A percentile compares a stretch with the other conserved stretches of the same genome.
Conservation (phyloP, 129 eudicot species). For the Sambucus nigra region DNA sequence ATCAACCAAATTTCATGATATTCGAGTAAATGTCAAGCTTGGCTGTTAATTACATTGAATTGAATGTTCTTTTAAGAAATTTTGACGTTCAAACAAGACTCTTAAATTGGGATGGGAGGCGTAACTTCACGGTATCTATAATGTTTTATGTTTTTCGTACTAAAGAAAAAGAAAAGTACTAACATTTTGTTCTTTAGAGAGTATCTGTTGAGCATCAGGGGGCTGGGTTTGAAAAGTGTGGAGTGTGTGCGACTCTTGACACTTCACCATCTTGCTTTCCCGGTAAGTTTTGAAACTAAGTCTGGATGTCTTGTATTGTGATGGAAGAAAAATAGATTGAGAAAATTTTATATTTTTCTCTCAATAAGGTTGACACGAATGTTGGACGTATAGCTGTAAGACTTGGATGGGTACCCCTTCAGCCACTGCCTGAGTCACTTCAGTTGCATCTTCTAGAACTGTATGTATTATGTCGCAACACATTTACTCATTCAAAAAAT, state of each 20-base stretch:
- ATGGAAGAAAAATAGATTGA: neutral
- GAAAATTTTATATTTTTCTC: neutral
- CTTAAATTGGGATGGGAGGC: neutral
- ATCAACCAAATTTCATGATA: too few species aligned
- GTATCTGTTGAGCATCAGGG: conserved; percentile 73
- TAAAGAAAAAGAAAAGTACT: conserved; percentile 1
- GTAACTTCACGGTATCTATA: neutral
- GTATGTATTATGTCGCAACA: conserved; percentile 32
- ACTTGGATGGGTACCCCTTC: conserved; percentile 97
- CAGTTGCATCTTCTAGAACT: conserved; percentile 79
- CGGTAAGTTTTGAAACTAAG: conserved; percentile 41
- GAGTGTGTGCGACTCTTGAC: conserved; percentile 87
- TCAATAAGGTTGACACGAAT: conserved; percentile 70
- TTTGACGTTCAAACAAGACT: too few species aligned
- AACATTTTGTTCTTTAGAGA: conserved; percentile 46
- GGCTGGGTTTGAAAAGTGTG: conserved; percentile 82
- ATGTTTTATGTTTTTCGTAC: too few species aligned
- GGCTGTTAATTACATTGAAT: too few species aligned
- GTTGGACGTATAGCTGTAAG: conserved; percentile 94
- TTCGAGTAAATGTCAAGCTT: too few species aligned
- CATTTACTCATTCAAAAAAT: neutral
- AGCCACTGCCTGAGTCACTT: conserved; percentile 74
- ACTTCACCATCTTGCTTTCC: conserved; percentile 91
- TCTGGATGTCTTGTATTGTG: neutral
- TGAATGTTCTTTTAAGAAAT: too few species aligned